Conservation (phyloP, 2,329 filamentous ascomycete species). For the Verticillium albo-atrum region DNA sequence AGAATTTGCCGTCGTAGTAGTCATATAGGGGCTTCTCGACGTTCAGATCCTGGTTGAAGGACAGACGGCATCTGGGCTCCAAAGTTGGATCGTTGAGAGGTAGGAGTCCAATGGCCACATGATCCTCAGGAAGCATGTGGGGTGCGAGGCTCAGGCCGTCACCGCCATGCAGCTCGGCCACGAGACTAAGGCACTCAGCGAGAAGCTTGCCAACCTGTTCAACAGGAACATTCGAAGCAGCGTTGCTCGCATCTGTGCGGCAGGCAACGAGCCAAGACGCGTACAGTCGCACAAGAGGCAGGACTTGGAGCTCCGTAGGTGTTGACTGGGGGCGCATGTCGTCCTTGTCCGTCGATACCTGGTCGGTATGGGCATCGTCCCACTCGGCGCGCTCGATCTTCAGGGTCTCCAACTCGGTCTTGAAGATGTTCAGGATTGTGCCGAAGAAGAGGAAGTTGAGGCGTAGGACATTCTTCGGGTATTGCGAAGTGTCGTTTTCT, state of each 20-base stretch:
- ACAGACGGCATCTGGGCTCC: slow-evolving; percentile 33
- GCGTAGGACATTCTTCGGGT: slow-evolving; percentile 46
- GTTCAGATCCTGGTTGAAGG: slow-evolving; percentile 25
- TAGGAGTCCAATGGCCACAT: slow-evolving; percentile 38
- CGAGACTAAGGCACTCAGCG: slow-evolving; percentile 40
- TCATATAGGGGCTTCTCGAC: slow-evolving; percentile 33
- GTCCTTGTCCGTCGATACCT: slow-evolving; percentile 11
- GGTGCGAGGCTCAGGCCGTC: slow-evolving; percentile 33
- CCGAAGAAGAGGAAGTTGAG: slow-evolving; percentile 77
- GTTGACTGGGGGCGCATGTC: slow-evolving; percentile 25
- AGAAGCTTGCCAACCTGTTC: slow-evolving; percentile 41
- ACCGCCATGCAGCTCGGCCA: slow-evolving; percentile 40
- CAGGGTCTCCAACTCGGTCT: slow-evolving; percentile 61
- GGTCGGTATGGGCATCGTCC: slow-evolving; percentile 20
- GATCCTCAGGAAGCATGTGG: slow-evolving; percentile 49
- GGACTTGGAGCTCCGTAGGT: slow-evolving; percentile 33
- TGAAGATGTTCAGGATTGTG: slow-evolving; percentile 64
- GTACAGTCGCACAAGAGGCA: slow-evolving; percentile 50
- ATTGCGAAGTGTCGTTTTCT: slow-evolving; percentile 38
- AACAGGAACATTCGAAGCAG: background rate
- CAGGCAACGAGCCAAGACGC: slow-evolving; percentile 48
- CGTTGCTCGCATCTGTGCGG: slow-evolving; percentile 36
- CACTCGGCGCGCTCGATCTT: slow-evolving; percentile 24
- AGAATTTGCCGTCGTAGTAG: slow-evolving; percentile 18
- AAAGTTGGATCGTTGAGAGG: slow-evolving; percentile 34